A percentile compares a stretch with the other conserved stretches of the same genome.
Conservation (phyloP, 2,329 filamentous ascomycete genomes). For the Cytospora chrysosperma region DNA sequence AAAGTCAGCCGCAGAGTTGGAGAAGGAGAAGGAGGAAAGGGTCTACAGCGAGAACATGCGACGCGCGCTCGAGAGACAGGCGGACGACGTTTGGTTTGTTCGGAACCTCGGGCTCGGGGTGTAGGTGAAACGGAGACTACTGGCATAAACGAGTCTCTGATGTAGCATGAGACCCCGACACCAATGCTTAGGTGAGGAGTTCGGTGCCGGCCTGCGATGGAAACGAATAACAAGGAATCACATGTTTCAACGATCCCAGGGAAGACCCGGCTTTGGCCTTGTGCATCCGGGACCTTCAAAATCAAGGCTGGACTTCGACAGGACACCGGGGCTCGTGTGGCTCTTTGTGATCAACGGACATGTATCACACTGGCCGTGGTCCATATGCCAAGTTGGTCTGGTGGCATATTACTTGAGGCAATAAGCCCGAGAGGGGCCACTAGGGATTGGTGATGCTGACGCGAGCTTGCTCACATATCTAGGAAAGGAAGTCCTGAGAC, state of each 20-base stretch:
- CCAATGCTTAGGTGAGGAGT: neutral
- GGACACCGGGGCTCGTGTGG: neutral
- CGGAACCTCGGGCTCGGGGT: constrained; percentile 57
- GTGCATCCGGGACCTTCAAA: neutral
- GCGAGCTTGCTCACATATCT: neutral
- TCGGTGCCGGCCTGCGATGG: neutral
- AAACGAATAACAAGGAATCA: neutral
- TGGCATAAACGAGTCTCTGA: neutral
- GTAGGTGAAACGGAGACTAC: constrained; percentile 18
- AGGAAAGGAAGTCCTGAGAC: constrained; percentile 3
- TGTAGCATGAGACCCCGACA: neutral
- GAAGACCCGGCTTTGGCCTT: constrained; percentile 4
- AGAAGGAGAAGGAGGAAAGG: constrained; percentile 55
- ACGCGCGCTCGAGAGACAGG: constrained; percentile 71
- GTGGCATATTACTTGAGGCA: constrained; percentile 9
- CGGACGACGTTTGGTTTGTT: constrained; percentile 75
- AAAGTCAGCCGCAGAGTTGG: constrained; percentile 46
- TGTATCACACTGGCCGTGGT: neutral
- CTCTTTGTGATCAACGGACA: neutral
- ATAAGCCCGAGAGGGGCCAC: constrained; percentile 5
- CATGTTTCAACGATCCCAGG: neutral
- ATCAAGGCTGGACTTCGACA: neutral
- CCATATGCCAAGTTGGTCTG: neutral
- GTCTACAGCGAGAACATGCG: constrained; percentile 72
- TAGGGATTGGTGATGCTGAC: neutral